A percentile compares a stretch with the other conserved stretches of the same genome.
Conservation (phyloP, 768 basidiomycete genomes). For the Mycena crocata region DNA sequence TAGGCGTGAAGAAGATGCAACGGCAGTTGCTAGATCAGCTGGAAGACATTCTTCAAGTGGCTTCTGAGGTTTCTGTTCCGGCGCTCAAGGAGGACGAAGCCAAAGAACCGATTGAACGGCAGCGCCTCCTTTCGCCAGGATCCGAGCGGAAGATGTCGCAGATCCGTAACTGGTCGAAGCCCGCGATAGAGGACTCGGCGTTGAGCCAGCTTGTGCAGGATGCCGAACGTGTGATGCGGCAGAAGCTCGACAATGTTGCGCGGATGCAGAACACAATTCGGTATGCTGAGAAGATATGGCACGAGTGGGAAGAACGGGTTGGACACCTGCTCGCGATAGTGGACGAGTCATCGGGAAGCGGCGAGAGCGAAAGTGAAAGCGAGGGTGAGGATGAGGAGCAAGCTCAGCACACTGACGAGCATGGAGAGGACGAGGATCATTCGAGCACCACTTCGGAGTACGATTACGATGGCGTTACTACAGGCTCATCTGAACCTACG, state of each 20-base stretch:
- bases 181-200: conserved; percentile 86
- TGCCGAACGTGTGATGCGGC: conserved; percentile 88
- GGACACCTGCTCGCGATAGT: conserved; percentile 70
- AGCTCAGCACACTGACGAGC: conserved; percentile 53
- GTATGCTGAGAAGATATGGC: conserved; percentile 96
- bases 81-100: conserved; percentile 92
- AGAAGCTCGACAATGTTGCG: conserved; percentile 95
- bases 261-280: conserved; percentile 97
- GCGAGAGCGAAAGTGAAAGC: conserved; percentile 53
- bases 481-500: conserved; percentile 68
- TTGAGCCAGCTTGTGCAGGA: conserved; percentile 87
- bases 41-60: conserved; percentile 85
- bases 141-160: conserved; percentile 90
- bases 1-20: conserved; percentile 85
- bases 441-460: conserved; percentile 77
- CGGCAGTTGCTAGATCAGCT: conserved; percentile 86
- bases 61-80: conserved; percentile 86
- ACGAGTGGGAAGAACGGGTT: conserved; percentile 95
- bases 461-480: conserved; percentile 58
- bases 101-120: conserved; percentile 92
- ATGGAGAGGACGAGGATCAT: conserved; percentile 55
- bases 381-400: conserved; percentile 62
- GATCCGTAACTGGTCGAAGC: conserved; percentile 89
- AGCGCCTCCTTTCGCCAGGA: conserved; percentile 87
- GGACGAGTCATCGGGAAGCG: conserved; percentile 52